Evolutionary conservation across 257 asterid genomes (phyloP), one percentile per base, ranked within the genome.

Genomic region (Paraleonurus japonicus): DNA sequence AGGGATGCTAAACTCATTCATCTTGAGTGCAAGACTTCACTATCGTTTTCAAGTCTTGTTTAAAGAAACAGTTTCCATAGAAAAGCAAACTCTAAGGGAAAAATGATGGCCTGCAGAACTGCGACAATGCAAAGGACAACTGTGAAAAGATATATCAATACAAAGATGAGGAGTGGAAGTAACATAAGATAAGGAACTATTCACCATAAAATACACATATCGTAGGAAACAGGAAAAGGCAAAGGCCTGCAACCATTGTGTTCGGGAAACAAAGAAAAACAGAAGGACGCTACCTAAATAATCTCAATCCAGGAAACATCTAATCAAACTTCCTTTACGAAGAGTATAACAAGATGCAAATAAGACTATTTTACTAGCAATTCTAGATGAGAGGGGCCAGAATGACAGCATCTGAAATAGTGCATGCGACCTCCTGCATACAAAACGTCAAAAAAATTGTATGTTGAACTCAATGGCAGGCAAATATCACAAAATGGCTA

Each of bases 1-100:
- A 72, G 90, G 87, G 77, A 82, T 78, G 69, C 85, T 75, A 33
- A 77, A 32, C 69, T 88, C 90, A 67, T 77, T 83, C 97, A 88
- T 90, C 19, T 78, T 80, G 59, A 73, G 26, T 64, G 54, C 54
- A 43, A 60, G 71, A 55, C 75, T 71, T 74, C 80, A 79, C 57
- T 51, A 76, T 73, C 63, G 22, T 47, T 61, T 37, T 65, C 39
- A 77, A 66, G 70, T 79, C 54, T 71, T 53, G 63, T 23, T 33
- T 43, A 43, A 43, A 43, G 62, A 75, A 72, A 53, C 32, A 73
- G 62, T 71, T 43, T 59, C 72, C 24, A 22, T 26, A 20, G 71
- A 47, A 70, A 48, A 72, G 43, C 15, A 74, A 47, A 79, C 61
- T 66, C 70, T 60, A 64, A 35, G 8, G 65, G 48, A 58, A 28